Conservation (phyloP, 345 rosid species). For the Citrus australasica region DNA sequence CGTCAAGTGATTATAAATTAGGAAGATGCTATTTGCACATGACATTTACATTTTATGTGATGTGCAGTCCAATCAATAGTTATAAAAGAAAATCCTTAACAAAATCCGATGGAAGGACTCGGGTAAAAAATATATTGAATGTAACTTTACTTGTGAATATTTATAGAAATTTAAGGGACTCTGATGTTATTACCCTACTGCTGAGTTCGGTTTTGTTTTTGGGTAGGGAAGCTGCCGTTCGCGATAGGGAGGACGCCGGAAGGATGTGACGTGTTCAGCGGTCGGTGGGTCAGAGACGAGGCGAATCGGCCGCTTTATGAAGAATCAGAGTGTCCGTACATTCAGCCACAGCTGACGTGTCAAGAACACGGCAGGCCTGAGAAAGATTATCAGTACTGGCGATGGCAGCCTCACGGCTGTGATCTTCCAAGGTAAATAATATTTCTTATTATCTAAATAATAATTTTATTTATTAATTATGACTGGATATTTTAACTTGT, state of each 20-base stretch:
- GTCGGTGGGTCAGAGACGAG: conserved; percentile 85
- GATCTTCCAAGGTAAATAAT: conserved; percentile 65
- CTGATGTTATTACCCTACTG: not conserved
- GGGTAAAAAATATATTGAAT: not conserved
- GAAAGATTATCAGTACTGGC: conserved; percentile 68
- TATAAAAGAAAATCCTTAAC: not conserved
- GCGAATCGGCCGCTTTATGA: conserved; percentile 64
- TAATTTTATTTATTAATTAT: too few species aligned
- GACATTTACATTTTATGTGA: too few species aligned
- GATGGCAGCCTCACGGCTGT: conserved; percentile 93
- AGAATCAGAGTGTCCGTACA: conserved; percentile 94
- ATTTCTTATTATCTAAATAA: not conserved
- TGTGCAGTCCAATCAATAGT: not conserved
- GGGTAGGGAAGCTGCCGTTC: conserved; percentile 57
- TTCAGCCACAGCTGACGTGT: conserved; percentile 94
- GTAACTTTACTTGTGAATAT: not conserved
- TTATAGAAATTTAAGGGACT: not conserved
- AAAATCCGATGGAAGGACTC: not conserved
- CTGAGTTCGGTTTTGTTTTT: conserved; percentile 2
- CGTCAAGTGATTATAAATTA: too few species aligned
- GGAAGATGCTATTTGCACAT: too few species aligned
- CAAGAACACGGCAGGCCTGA: conserved; percentile 87
- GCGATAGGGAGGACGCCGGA: conserved; percentile 51
- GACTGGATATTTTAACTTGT: not conserved
- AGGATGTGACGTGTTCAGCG: conserved; percentile 70